Conservation (phyloP, 2,329 filamentous ascomycete species). For the Colletotrichum orbiculare region DNA sequence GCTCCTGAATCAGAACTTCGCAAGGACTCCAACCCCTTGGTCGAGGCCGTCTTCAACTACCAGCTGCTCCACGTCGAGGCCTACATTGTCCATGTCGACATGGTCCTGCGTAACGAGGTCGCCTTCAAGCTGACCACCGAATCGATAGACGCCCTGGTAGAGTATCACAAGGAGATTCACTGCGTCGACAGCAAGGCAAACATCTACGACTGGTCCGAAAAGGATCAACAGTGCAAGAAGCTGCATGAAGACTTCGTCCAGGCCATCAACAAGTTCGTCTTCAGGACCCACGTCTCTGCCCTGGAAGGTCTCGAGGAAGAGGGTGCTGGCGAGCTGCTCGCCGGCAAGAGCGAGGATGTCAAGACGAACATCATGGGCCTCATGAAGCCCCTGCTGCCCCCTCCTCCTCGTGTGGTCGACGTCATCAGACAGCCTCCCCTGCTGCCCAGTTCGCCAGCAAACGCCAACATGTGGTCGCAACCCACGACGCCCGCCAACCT, state of each 20-base stretch:
- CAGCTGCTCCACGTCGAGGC: constrained; percentile 94
- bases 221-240: constrained; percentile 96
- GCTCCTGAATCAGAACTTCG: constrained; percentile 85
- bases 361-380: constrained; percentile 86
- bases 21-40: constrained; percentile 82
- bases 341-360: constrained; percentile 92
- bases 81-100: constrained; percentile 98
- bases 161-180: constrained; percentile 97
- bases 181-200: constrained; percentile 88
- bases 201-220: constrained; percentile 96
- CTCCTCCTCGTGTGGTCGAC: constrained; percentile 89
- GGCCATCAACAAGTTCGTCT: constrained; percentile 97
- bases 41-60: constrained; percentile 92
- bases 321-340: constrained; percentile 91
- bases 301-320: constrained; percentile 97
- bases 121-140: constrained; percentile 97
- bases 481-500: constrained; percentile 72
- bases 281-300: constrained; percentile 86
- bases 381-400: constrained; percentile 87
- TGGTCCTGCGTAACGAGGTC: constrained; percentile 97
- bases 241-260: constrained; percentile 97
- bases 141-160: constrained; percentile 91
- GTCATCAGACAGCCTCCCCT: constrained; percentile 87
- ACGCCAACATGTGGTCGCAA: constrained; percentile 80
- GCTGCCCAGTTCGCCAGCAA: constrained; percentile 82